A percentile compares a stretch with the other conserved stretches of the same genome.
phyloP scores from a whole-genome alignment of 805 yeast genomes.

The Metschnikowia shivogae region DNA sequence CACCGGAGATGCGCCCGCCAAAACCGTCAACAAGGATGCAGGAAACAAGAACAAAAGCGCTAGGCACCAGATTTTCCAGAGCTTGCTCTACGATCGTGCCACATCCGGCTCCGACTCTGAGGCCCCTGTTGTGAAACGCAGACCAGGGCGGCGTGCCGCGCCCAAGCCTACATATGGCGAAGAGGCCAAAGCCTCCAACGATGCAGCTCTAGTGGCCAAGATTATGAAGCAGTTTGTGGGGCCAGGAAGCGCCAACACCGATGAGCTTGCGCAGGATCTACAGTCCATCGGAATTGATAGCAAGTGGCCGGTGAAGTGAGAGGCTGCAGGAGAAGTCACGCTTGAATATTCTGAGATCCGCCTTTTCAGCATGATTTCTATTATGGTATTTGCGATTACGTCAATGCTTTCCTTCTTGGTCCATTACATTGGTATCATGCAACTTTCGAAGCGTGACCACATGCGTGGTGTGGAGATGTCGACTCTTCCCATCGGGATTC shows the following conservation, averaged over 20 bases:
- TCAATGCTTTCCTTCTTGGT: no score
- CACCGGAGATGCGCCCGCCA: conserved; percentile 36
- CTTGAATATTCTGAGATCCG: no score
- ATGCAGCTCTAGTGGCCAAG: conserved; percentile 36
- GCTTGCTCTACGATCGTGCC: conserved; percentile 32
- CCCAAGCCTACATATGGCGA: conserved; percentile 17
- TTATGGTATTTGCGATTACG: no score
- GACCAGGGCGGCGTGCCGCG: conserved; percentile 38
- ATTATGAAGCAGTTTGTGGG: conserved; percentile 42
- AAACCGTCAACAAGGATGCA: conserved; percentile 20
- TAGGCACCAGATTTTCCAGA: conserved; percentile 40
- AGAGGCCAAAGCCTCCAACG: conserved; percentile 26
- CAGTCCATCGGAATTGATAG: conserved; percentile 34
- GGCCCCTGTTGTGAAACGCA: conserved; percentile 21
- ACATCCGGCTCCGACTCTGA: conserved; percentile 39
- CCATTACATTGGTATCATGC: no score
- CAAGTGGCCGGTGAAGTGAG: conserved; percentile 28
- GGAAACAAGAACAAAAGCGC: conserved; percentile 19
- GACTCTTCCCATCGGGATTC: no score
- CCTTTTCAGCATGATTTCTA: no score
- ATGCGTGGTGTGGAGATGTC: no score
- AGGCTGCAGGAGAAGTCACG: no score
- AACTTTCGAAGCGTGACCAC: no score
- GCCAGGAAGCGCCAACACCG: conserved; percentile 31
- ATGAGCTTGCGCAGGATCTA: conserved; percentile 34